phyloP scores from a whole-genome alignment of 768 basidiomycete genomes.

The Leccinum barrowsii region DNA sequence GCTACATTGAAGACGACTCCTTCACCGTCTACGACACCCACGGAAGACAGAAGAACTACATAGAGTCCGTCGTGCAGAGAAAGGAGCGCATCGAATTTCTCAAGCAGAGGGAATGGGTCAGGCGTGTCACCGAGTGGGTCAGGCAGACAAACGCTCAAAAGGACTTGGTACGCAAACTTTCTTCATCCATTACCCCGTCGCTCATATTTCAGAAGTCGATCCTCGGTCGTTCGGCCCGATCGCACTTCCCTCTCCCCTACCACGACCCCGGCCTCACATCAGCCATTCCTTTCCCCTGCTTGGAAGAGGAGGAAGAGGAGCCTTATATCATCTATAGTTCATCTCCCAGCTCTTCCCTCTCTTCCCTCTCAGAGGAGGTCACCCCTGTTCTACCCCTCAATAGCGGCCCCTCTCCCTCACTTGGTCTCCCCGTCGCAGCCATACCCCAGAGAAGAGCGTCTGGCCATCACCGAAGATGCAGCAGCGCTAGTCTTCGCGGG shows the following conservation, averaged over 20 bases:
- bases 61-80: slow-evolving; percentile 45
- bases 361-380: slow-evolving; percentile 30
- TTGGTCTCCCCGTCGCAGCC: slow-evolving; percentile 3
- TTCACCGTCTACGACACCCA: slow-evolving; percentile 37
- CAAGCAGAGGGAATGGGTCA: slow-evolving; percentile 43
- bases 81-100: slow-evolving; percentile 51
- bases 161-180: slow-evolving; percentile 13
- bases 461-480: slow-evolving; percentile 28
- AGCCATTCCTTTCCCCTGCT: slow-evolving; percentile 22
- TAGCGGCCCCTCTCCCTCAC: slow-evolving; percentile 11
- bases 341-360: slow-evolving; percentile 31
- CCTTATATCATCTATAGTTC: slow-evolving; percentile 34
- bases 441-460: slow-evolving; percentile 16
- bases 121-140: slow-evolving; percentile 38
- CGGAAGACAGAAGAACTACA: slow-evolving; percentile 42
- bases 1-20: slow-evolving; percentile 14
- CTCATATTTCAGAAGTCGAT: slow-evolving; percentile 10
- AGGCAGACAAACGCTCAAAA: slow-evolving; percentile 30
- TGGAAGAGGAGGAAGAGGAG: slow-evolving; percentile 31
- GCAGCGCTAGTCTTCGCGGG: slow-evolving; percentile 31
- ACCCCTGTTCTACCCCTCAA: slow-evolving; percentile 24
- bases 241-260: slow-evolving; percentile 7
- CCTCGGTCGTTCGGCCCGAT: slow-evolving; percentile 16
- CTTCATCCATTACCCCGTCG: not conserved
- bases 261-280: slow-evolving; percentile 15